Evolutionary conservation across 1,284 basidiomycete species (phyloP).

Genomic region (Heterobasidion irregulare): DNA sequence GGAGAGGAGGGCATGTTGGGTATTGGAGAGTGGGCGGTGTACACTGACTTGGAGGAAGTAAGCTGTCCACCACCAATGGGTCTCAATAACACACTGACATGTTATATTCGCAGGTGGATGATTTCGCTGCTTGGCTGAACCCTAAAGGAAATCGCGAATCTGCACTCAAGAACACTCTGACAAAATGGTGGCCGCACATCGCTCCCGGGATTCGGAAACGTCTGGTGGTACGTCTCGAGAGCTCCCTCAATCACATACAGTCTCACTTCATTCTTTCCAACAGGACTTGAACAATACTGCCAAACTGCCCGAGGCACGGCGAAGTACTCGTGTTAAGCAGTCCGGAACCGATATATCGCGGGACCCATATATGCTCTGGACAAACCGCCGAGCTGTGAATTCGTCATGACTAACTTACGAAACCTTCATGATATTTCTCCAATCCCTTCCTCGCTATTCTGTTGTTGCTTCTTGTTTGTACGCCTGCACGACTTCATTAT

Average conservation of each 20-base stretch:
- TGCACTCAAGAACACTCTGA: conserved; percentile 71
- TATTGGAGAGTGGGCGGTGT: conserved; percentile 84
- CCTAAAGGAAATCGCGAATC: conserved; percentile 84
- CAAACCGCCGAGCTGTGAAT: conserved; percentile 60
- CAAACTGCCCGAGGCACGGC: conserved; percentile 67
- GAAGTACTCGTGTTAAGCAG: conserved; percentile 64
- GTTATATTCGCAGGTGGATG: conserved; percentile 53
- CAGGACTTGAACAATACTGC: conserved; percentile 63
- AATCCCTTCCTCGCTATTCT: neutral
- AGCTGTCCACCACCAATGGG: conserved; percentile 12
- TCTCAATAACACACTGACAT: neutral
- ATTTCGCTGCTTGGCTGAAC: conserved; percentile 86
- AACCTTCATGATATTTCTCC: conserved; percentile 21
- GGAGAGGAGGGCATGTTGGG: conserved; percentile 65
- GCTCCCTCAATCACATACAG: neutral
- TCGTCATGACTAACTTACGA: conserved; percentile 17
- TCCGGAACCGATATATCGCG: conserved; percentile 53
- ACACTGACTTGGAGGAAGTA: conserved; percentile 83
- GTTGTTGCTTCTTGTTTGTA: neutral
- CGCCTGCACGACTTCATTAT: neutral
- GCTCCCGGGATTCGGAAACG: conserved; percentile 75
- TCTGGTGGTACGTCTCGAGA: conserved; percentile 42
- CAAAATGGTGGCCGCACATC: conserved; percentile 83
- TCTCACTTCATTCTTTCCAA: neutral
- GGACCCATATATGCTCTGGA: conserved; percentile 80